Conservation (phyloP, 352 stramenopile species). For the Phytophthora parvispora region DNA sequence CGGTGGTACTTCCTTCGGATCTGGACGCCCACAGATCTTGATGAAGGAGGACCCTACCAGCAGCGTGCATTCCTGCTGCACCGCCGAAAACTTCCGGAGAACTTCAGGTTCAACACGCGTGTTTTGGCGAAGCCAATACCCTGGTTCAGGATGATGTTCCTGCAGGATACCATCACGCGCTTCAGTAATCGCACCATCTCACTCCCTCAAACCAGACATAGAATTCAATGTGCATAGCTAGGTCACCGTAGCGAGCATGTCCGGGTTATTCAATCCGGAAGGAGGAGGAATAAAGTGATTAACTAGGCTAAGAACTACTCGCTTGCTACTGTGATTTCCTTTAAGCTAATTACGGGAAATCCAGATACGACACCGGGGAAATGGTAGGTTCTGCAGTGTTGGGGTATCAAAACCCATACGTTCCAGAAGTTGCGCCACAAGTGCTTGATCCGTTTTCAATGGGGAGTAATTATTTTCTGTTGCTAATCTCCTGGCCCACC, state of each 20-base stretch:
- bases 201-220: constrained; percentile 94
- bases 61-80: constrained; percentile 67
- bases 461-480: not conserved
- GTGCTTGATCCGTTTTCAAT: too few relatives aligned
- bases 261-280: constrained; percentile 91
- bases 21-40: constrained; percentile 88
- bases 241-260: constrained; percentile 94
- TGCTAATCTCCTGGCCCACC: not conserved
- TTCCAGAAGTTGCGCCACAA: too few relatives aligned
- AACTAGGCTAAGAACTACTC: too few relatives aligned
- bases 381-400: too few relatives aligned
- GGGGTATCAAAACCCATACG: too few relatives aligned
- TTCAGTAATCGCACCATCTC: constrained; percentile 92
- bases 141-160: constrained; percentile 97
- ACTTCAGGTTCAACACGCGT: constrained; percentile 89
- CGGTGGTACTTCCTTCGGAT: constrained; percentile 93
- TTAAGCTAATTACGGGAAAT: too few relatives aligned
- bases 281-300: too few relatives aligned
- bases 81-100: constrained; percentile 87
- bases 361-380: too few relatives aligned
- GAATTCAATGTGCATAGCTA: constrained; percentile 99
- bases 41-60: constrained; percentile 97
- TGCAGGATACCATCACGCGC: constrained; percentile 94
- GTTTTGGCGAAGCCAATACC: constrained; percentile 99
- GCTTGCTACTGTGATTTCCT: too few relatives aligned